Base-by-base conservation (phyloP, 192 early-diverging fungal species). In the Backusella westeae region DNA sequence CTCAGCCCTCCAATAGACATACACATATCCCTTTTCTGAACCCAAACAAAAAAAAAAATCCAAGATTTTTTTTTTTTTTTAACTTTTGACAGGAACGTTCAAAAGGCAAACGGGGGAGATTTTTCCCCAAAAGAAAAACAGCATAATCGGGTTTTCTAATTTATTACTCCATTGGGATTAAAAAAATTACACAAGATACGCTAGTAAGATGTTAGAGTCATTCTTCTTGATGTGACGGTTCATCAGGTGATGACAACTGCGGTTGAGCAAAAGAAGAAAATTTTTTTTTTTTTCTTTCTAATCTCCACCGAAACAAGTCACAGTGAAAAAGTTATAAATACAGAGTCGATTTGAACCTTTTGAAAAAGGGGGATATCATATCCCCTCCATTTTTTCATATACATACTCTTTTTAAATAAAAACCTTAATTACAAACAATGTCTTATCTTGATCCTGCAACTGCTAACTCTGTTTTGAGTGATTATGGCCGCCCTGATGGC, bases 401-500 rank as follows among this genome's bases (percentile, higher is more conserved):
- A 59, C 26, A 63, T 49, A 49, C 46, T 49, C 46, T 49, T n/a
- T 49, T 26, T 63, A 63, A 63, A 63, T 63, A 63, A 63, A 63
- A 63, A 63, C 56, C 56, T 63, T 26, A 29, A 39, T 14, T 63
- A 29, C 56, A 63, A 63, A 26, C 32, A 63, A 63, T 63, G 56
- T 63, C 56, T 63, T 63, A 10, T 63, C 26, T 71, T 36, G 65
- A 75, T 67, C 17, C 21, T 34, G 41, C 74, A 12, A 39, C 56
- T 38, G 65, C 74, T 32, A 39, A 75, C 14, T 35, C 56, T 23
- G 59, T 44, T 21, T 67, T 75, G 35, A 67, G 12, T 35, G 53
- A 72, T 23, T 85, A 87, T 75, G 71, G 74, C 10, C 71, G 80
- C 69, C 71, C 74, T 67, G 97, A 99, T 86, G 97, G 97, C 29